Conservation (phyloP, 1,284 basidiomycete genomes). For the Xanthoconium separans region DNA sequence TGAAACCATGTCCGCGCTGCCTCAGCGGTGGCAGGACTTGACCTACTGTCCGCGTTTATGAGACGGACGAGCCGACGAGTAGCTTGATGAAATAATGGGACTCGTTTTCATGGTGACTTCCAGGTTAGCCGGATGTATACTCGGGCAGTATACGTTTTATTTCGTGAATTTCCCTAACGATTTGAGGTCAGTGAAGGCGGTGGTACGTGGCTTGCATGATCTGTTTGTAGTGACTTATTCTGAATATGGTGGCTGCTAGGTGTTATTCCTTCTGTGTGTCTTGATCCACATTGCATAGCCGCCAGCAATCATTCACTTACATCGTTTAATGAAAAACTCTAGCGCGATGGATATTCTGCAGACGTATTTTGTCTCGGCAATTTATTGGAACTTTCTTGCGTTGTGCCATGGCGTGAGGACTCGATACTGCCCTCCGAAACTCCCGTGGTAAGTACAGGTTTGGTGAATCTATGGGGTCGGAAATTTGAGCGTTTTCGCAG, state of each 20-base stretch:
- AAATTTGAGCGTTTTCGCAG: background rate
- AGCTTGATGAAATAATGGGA: background rate
- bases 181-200: slow-evolving; percentile 9
- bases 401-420: background rate
- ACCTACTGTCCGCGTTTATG: background rate
- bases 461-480: background rate
- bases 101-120: background rate
- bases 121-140: background rate
- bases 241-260: slow-evolving; percentile 3
- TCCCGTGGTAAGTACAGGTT: slow-evolving; percentile 9
- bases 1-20: background rate
- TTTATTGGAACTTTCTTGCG: background rate
- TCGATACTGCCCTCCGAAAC: background rate
- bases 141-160: slow-evolving; percentile 5
- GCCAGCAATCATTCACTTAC: background rate
- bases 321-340: background rate
- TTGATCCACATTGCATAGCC: background rate
- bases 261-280: slow-evolving; percentile 4
- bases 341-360: slow-evolving; percentile 2
- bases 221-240: background rate
- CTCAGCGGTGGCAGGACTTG: no score
- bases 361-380: background rate
- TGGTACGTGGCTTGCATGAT: slow-evolving; percentile 2
- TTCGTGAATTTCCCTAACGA: slow-evolving; percentile 12
- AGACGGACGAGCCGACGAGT: background rate